Base-by-base conservation (phyloP, 2,329 filamentous ascomycete genomes). In the Ophiostoma triangulosporum region DNA sequence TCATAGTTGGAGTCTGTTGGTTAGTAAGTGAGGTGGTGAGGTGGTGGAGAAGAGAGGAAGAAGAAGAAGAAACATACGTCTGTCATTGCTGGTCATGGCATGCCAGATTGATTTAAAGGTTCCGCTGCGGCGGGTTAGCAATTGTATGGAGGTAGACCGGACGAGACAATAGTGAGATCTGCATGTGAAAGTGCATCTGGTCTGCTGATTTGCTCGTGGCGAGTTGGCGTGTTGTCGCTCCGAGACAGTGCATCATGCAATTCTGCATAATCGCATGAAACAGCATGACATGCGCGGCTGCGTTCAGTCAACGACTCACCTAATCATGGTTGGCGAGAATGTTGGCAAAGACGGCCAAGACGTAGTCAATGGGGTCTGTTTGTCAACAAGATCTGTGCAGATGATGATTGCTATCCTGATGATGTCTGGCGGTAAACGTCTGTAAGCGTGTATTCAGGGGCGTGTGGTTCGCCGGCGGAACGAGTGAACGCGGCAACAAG, bases 31-130 rank as follows among this genome's bases (percentile, higher is more conserved):
- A 12, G 9, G 35, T 9, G 20, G 7, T 6, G 38, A 51, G 8
- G 24, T 12, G 32, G 11, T 40, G 17, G 27, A 32, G 20, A 11
- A 8, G 54, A 22, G 17, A 15, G 55, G 22, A 32, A 36, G 22
- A 29, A 24, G 22, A 29, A 36, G 15, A 33, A 4, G 51, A 50
- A 51, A 72, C 80, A 65, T 70, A 84, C 80, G 80, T 70, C 80
- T 71, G 67, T 84, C 80, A 72, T 84, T 74, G 62, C 80, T 84
- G 69, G 80, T 84, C 78, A 84, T 93, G 62, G 86, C 81, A 76
- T 97, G 93, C 93, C 93, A 98, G 73, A 98, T 91, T 58, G 86
- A 86, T 70, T 86, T 86, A 70, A 93, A 86, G 69, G 84, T 81
- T 14, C 27, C 27, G 46, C 46, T 48, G 46, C 22, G 17, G 26